A percentile compares a stretch with the other conserved stretches of the same genome.
Conservation (phyloP, 371 early-diverging fungal species). For the Mortierella sp. region DNA sequence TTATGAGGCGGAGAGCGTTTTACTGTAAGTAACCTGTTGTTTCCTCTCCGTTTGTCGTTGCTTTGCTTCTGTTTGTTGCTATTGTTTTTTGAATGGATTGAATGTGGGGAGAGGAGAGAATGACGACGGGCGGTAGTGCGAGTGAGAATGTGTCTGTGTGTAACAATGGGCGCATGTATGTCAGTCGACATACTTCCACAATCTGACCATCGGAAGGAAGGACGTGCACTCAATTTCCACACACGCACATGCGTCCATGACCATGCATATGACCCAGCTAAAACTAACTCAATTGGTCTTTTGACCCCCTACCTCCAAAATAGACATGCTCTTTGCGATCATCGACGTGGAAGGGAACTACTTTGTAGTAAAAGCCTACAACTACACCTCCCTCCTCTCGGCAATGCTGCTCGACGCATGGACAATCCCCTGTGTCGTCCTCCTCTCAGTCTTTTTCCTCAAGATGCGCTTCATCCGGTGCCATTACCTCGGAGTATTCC, state of each 20-base stretch:
- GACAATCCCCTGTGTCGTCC: conserved; percentile 78
- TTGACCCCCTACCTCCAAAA: neutral
- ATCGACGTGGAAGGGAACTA: conserved; percentile 86
- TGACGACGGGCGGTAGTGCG: neutral
- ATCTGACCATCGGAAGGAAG: neutral
- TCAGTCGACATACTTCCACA: neutral
- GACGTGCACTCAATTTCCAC: neutral
- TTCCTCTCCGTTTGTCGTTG: neutral
- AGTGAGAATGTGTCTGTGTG: neutral
- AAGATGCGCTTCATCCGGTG: conserved; percentile 70
- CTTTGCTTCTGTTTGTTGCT: neutral
- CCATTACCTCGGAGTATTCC: conserved; percentile 74
- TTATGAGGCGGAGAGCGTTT: conserved; percentile 66
- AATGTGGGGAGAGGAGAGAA: neutral
- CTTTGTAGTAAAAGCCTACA: conserved; percentile 80
- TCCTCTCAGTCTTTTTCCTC: conserved; percentile 72
- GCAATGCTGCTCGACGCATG: conserved; percentile 82
- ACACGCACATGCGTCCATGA: neutral
- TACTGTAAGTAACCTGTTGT: conserved; percentile 59
- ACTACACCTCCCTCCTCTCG: conserved; percentile 77
- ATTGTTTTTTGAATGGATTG: neutral
- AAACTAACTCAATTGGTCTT: neutral
- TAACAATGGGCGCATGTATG: conserved; percentile 4
- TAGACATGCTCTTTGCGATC: conserved; percentile 70
- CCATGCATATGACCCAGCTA: neutral